phyloP scores from a whole-genome alignment of 116 monocot species.

The Papilionanthe hybrid region DNA sequence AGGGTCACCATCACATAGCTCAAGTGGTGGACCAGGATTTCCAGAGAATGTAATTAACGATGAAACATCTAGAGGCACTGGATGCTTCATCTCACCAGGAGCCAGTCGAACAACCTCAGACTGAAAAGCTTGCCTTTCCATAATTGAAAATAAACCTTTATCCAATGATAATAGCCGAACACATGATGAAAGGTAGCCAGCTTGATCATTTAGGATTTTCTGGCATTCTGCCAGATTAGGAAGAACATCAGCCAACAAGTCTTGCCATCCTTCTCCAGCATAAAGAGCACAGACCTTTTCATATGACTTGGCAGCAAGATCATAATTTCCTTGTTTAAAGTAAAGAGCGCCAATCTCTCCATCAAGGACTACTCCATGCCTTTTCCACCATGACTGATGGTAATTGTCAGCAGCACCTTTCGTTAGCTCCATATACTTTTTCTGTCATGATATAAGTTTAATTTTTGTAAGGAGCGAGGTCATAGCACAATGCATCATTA shows the following conservation, averaged over 20 bases:
- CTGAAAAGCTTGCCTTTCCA: constrained; percentile 88
- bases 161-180: constrained; percentile 84
- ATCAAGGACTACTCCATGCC: constrained; percentile 97
- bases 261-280: constrained; percentile 97
- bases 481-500: not conserved
- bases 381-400: constrained; percentile 97
- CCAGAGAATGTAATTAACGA: constrained; percentile 91
- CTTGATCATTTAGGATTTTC: constrained; percentile 93
- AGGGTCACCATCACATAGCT: constrained; percentile 91
- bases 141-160: constrained; percentile 61
- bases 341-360: constrained; percentile 91
- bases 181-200: constrained; percentile 91
- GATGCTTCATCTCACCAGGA: constrained; percentile 87
- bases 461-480: not conserved
- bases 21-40: constrained; percentile 75
- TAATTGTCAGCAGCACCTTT: constrained; percentile 99
- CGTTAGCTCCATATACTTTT: constrained; percentile 90
- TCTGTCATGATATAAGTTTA: constrained; percentile 28
- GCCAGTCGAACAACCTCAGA: constrained; percentile 88
- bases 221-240: constrained; percentile 95
- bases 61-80: constrained; percentile 92
- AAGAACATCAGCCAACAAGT: constrained; percentile 86
- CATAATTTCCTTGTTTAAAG: constrained; percentile 87
- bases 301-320: constrained; percentile 95
- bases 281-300: constrained; percentile 99